Base-by-base conservation (phyloP, 306 rosid genomes). In the Medicago lupulina region DNA sequence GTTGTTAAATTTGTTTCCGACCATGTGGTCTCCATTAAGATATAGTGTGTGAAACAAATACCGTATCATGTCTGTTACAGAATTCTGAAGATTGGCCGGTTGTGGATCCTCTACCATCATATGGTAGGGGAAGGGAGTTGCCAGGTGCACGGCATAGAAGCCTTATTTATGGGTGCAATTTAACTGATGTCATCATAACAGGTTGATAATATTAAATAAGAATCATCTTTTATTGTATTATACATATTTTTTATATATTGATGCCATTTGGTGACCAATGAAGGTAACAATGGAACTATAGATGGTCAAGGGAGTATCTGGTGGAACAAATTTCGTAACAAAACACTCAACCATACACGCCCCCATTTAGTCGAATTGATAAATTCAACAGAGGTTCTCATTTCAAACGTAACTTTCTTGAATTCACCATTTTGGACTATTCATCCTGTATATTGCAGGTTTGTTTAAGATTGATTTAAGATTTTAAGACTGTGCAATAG, bases 121-220 rank as follows among this genome's bases (percentile, higher is more conserved):
- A 93, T 63, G 98, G 98, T 70, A 92, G 90, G 69, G 98, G 98
- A 39, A 89, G 98, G 85, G 98, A 93, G 80, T 81, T 87, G 76
- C 87, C 90, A 1, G 97, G 98, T 65, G 87, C 86, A 81, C 86
- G 98, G 86, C 91, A 87, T 81, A 79, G 9, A 65, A 89, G 93
- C 85, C 93, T 93, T 80, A 86, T 93, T 17, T 88, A 80, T 62
- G 98, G 98, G 43, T 38, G 49, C 83, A 85, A 89, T 81, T 84
- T 91, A 77, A 88, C 93, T 1, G 97, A 93, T 79, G 89, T 90
- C 23, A 57, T 93, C 77, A 90, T 93, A 60, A 83, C 93, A 77
- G 98, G 97, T 90, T 77, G 53, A 65, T 79, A 59, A 54, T 57
- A 46, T 74, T 64, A 28, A 36, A 57, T 43, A 36, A 55, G 62